Base-by-base conservation (phyloP, 2,329 filamentous ascomycete species). In the Phyllosticta citriasiana region DNA sequence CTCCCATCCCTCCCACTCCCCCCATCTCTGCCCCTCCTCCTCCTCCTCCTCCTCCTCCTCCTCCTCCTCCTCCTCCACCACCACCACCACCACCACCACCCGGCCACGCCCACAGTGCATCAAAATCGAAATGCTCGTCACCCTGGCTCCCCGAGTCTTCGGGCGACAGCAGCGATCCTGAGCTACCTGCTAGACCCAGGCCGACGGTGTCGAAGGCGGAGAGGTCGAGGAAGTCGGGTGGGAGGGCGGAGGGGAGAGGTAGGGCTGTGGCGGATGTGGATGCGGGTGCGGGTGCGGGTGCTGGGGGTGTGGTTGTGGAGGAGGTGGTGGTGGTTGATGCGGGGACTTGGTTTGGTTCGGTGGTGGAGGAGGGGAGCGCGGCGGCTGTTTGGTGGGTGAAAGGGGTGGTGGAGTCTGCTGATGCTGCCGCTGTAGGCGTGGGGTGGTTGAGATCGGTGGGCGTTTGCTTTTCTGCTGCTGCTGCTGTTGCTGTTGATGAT, bases 111-210 rank as follows among this genome's bases (percentile, higher is more conserved):
- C 73, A 77, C 26, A 77, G 59, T 12, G 73, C 69, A 63, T 76
- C 74, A 51, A 77, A 76, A 24, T 77, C 74, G 58, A 77, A 74
- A 22, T 73, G 69, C 56, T 76, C 73, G 47, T 76, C 74, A 2
- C 66, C 51, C 19, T 58, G 67, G 47, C 69, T 67, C 26, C 68
- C 71, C 4, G 53, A 53, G 16, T 72, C 70, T 27, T 74, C 73
- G 1, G 65, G 67, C 30, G 67, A 71, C 0, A 71, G 72, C 4
- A 58, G 26, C 12, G 55, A 51, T 24, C 53, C 47, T 25, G 53
- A 25, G 47, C 59, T 47, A 19, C 52, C 22, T 4, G 16, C 52
- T 3, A 24, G 22, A 2, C 52, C 52, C 7, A 71, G 69, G 0
- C 69, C 63, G 8, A 70, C 71, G 26, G 65, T 65, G 26, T 74